A percentile compares a stretch with the other conserved stretches of the same genome.
These are phyloP conservation scores for Alloascoidea hylecoeti DNA, from an alignment of 805 yeast species.

Conservation along the genomic window DNA sequence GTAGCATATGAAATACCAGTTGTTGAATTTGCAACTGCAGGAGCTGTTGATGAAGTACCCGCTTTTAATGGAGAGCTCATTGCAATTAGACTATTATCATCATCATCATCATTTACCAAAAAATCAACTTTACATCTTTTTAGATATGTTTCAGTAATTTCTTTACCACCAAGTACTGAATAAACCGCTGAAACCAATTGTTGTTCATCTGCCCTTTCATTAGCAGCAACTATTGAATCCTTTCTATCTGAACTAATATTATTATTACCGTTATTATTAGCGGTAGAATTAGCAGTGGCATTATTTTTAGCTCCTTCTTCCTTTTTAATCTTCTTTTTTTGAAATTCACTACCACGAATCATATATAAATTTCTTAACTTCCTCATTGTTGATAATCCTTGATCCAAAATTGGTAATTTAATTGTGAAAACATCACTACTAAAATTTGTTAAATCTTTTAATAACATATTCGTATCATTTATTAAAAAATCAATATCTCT, in stretches of 20 bases:
- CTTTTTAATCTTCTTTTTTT: background rate
- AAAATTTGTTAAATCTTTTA: background rate
- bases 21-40: too few relatives aligned
- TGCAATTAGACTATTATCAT: too few relatives aligned
- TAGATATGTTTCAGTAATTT: background rate
- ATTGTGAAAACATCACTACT: background rate
- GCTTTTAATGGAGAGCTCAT: too few relatives aligned
- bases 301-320: background rate
- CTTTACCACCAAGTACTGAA: background rate
- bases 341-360: too few relatives aligned
- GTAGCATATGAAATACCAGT: too few relatives aligned
- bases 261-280: too few relatives aligned
- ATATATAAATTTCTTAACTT: background rate
- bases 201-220: too few relatives aligned
- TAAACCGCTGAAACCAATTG: background rate
- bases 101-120: slow-evolving; percentile 1
- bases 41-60: too few relatives aligned
- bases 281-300: background rate
- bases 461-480: background rate
- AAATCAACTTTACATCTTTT: background rate
- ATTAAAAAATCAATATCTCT: background rate
- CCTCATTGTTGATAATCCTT: background rate
- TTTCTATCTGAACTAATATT: too few relatives aligned
- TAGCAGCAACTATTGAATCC: too few relatives aligned
- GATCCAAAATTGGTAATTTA: background rate